These are phyloP conservation scores for Lignosus rhinocerotis DNA, from an alignment of 1,284 basidiomycete species.

Conservation along the genomic window DNA sequence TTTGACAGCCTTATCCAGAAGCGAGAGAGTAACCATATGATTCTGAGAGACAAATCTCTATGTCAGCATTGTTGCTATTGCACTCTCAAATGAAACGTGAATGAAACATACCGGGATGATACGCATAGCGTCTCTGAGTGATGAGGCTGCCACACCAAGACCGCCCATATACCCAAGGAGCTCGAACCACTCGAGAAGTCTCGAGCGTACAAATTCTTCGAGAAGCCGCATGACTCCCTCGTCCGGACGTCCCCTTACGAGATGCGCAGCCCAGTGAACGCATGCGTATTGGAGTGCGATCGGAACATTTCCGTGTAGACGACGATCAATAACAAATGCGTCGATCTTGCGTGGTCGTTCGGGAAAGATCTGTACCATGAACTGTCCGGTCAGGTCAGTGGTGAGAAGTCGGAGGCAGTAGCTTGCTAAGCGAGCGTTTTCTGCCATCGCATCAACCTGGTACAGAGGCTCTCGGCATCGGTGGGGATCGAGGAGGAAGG, in stretches of 20 bases:
- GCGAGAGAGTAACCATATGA: too few species aligned
- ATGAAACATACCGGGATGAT: not conserved
- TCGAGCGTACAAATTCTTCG: not conserved
- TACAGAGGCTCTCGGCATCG: not conserved
- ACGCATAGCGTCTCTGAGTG: not conserved
- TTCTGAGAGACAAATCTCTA: not conserved
- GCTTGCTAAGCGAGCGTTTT: not conserved
- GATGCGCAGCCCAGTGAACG: constrained; percentile 13
- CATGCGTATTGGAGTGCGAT: constrained; percentile 16
- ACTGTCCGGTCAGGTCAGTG: not conserved
- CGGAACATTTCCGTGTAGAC: constrained; percentile 1
- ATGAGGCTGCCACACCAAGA: not conserved
- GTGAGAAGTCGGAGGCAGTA: not conserved
- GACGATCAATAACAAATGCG: not conserved
- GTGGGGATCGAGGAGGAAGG: not conserved
- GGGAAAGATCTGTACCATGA: not conserved
- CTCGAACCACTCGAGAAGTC: not conserved
- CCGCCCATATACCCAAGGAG: not conserved
- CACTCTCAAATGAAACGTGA: not conserved
- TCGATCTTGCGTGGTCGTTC: not conserved
- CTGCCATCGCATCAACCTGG: not conserved
- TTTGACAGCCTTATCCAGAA: not conserved
- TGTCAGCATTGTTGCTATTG: not conserved
- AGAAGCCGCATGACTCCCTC: too few species aligned
- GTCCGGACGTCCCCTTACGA: not conserved